Conservation (phyloP, 768 basidiomycete genomes). For the Xerocomus brunneocitrinus region DNA sequence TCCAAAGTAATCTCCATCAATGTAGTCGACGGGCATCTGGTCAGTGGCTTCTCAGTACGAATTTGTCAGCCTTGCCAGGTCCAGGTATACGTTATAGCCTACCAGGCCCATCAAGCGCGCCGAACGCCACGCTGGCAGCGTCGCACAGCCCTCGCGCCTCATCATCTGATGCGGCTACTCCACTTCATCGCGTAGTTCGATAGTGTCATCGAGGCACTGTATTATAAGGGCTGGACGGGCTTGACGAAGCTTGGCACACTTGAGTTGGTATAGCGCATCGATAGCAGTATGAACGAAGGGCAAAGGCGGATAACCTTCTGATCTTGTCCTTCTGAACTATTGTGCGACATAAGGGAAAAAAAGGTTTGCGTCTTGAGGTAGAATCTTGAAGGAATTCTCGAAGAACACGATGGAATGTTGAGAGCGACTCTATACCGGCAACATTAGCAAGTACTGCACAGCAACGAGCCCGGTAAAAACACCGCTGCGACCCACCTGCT, state of each 20-base stretch:
- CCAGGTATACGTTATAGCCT: slow-evolving; percentile 5
- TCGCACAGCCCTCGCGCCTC: slow-evolving; percentile 12
- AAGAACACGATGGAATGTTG: slow-evolving; percentile 4
- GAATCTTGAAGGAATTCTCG: slow-evolving; percentile 7
- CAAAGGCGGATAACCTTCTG: slow-evolving; percentile 4
- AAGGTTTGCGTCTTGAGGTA: background rate
- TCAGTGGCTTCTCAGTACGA: slow-evolving; percentile 12
- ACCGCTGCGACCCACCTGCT: slow-evolving; percentile 15
- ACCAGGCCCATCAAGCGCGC: slow-evolving; percentile 14
- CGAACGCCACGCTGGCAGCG: slow-evolving; percentile 13
- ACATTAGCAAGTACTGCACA: slow-evolving; percentile 12
- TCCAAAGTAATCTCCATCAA: slow-evolving; percentile 16
- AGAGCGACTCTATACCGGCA: slow-evolving; percentile 9
- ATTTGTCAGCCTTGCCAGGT: slow-evolving; percentile 21
- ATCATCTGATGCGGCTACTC: slow-evolving; percentile 4
- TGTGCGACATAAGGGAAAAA: slow-evolving; percentile 1
- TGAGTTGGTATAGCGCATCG: slow-evolving; percentile 3
- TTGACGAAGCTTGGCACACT: slow-evolving; percentile 3
- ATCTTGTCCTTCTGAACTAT: slow-evolving; percentile 15
- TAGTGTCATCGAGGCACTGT: slow-evolving; percentile 8
- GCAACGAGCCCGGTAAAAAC: slow-evolving; percentile 16
- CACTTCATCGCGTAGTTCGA: slow-evolving; percentile 2
- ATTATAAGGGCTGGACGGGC: background rate
- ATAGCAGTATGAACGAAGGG: background rate
- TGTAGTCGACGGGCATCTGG: slow-evolving; percentile 13